Percentiles rank a stretch among this genome's conserved stretches.
Conservation (phyloP, 768 basidiomycete genomes). For the Auriculariales sp. region DNA sequence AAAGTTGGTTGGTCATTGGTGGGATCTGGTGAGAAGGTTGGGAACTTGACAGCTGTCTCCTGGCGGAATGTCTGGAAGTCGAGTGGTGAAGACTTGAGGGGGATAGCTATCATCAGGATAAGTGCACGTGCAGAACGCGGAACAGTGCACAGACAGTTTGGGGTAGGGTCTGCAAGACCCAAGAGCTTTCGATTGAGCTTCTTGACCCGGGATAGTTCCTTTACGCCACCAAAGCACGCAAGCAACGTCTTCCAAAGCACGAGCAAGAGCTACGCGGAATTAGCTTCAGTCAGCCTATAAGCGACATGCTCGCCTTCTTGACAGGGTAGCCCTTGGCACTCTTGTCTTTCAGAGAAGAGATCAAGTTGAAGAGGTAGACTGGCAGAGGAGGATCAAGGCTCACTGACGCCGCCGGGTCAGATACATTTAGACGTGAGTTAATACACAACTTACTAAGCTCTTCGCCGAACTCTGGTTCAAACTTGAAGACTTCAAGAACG, state of each 20-base stretch:
- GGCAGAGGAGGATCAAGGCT: conserved; percentile 88
- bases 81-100: conserved; percentile 79
- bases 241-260: conserved; percentile 90
- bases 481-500: conserved; percentile 83
- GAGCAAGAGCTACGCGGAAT: conserved; percentile 53
- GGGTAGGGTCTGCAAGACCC: conserved; percentile 28
- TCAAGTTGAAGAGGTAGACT: conserved; percentile 78
- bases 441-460: conserved; percentile 69
- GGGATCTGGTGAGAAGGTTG: conserved; percentile 68
- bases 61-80: conserved; percentile 82
- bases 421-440: background rate
- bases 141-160: background rate
- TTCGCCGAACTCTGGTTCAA: conserved; percentile 88
- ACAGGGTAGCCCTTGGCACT: conserved; percentile 92
- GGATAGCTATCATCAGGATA: conserved; percentile 25
- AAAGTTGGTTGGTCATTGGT: conserved; percentile 28
- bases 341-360: conserved; percentile 84
- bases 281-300: background rate
- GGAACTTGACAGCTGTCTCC: conserved; percentile 91
- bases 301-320: conserved; percentile 61
- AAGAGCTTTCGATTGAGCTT: conserved; percentile 74
- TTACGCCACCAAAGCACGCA: conserved; percentile 84
- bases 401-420: conserved; percentile 37
- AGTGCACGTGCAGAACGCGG: background rate
- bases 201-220: conserved; percentile 73